Evolutionary conservation across 257 asterid genomes (phyloP).

Genomic region (Plantago elongata): DNA sequence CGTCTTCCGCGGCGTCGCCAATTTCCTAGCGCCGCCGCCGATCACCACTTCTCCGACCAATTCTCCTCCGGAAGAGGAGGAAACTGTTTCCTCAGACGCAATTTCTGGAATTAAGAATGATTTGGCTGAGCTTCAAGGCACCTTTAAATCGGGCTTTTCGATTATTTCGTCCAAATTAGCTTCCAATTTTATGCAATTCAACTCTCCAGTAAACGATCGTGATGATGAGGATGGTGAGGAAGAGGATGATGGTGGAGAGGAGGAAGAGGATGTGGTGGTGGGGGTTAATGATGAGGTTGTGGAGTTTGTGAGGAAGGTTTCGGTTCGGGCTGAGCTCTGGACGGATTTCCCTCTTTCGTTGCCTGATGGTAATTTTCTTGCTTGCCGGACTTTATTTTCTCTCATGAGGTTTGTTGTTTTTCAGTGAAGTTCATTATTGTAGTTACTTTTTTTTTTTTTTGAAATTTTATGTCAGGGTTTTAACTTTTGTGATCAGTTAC

Average conservation of each 20-base stretch:
- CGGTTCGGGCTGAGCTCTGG: conserved; percentile 63
- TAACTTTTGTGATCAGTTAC: too few relatives aligned
- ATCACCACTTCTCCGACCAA: background rate
- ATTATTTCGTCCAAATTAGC: conserved; percentile 52
- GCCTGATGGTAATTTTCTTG: conserved; percentile 39
- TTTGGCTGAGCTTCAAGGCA: conserved; percentile 66
- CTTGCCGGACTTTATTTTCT: background rate
- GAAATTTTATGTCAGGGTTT: too few relatives aligned
- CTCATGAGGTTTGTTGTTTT: background rate
- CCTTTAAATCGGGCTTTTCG: conserved; percentile 54
- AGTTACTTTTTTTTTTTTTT: too few relatives aligned
- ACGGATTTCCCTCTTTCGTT: conserved; percentile 65
- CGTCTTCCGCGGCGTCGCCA: too few relatives aligned
- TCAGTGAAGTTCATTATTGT: background rate
- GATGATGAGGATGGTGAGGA: conserved; percentile 32
- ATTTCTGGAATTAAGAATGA: conserved; percentile 62
- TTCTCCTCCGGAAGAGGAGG: conserved; percentile 1
- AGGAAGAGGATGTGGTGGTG: conserved; percentile 25
- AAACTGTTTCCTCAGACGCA: conserved; percentile 24
- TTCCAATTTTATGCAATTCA: conserved; percentile 46
- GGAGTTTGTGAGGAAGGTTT: conserved; percentile 49
- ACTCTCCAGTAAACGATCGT: conserved; percentile 18
- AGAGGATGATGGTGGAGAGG: conserved; percentile 22
- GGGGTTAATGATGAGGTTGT: conserved; percentile 55
- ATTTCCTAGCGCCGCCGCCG: too few relatives aligned